phyloP scores from a whole-genome alignment of 208 protist genomes.

The Crithidia expoeki region DNA sequence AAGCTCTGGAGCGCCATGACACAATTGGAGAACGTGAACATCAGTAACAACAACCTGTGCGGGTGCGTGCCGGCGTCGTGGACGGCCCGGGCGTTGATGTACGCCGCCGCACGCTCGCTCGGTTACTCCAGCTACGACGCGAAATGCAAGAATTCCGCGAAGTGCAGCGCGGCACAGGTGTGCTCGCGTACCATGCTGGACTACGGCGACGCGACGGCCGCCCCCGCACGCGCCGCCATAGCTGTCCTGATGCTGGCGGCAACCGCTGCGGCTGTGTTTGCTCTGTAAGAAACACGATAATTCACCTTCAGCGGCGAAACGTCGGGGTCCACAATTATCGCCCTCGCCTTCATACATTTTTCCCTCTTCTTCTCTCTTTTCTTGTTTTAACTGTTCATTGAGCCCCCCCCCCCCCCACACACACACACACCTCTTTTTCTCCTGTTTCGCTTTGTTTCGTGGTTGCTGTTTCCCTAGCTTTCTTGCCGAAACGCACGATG shows the following conservation, averaged over 20 bases:
- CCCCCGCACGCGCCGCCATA: background rate
- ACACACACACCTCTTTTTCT: no score
- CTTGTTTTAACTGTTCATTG: no score
- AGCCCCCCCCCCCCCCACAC: no score
- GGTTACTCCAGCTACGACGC: slow-evolving; percentile 3
- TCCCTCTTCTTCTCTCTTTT: no score
- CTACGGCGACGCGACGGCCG: slow-evolving; percentile 10
- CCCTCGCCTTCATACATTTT: no score
- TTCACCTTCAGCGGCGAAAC: no score
- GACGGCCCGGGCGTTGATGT: slow-evolving; percentile 8
- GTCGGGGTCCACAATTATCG: no score
- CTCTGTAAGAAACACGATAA: no score
- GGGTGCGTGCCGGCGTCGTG: slow-evolving; percentile 20
- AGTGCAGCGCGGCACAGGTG: slow-evolving; percentile 6
- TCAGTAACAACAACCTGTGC: slow-evolving; percentile 9
- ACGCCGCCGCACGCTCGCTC: slow-evolving; percentile 12
- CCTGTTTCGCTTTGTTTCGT: no score
- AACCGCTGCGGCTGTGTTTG: background rate
- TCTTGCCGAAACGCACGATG: no score
- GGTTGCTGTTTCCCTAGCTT: no score
- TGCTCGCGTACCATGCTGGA: slow-evolving; percentile 8
- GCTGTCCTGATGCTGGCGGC: background rate
- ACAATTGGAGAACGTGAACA: slow-evolving; percentile 3
- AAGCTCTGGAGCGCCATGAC: no score
- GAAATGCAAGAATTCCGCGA: slow-evolving; percentile 6